Conservation (phyloP, 2,329 filamentous ascomycete species). For the Talaromyces marneffei region DNA sequence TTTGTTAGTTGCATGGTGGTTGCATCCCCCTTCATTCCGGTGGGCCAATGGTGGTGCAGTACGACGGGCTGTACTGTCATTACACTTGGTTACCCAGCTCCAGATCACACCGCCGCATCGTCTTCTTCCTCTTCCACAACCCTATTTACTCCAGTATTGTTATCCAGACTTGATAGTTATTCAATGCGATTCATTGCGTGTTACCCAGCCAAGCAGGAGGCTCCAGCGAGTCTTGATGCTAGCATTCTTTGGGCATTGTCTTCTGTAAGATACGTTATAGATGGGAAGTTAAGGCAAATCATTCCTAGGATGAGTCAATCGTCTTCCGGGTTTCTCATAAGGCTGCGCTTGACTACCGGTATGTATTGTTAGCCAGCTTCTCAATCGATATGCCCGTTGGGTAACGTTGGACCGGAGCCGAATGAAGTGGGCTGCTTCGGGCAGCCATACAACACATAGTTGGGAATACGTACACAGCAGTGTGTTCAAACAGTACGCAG, state of each 20-base stretch:
- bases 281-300: not conserved
- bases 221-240: not conserved
- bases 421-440: slow-evolving; percentile 10
- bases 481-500: not conserved
- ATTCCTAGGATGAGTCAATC: not conserved
- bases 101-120: not conserved
- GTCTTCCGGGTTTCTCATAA: not conserved
- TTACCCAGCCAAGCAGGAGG: not conserved
- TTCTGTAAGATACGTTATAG: not conserved
- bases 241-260: not conserved
- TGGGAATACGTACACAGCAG: not conserved
- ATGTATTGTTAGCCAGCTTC: slow-evolving; percentile 1
- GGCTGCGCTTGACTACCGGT: not conserved
- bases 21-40: not conserved
- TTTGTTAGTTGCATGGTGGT: slow-evolving; percentile 1
- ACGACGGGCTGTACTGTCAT: not conserved
- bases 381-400: not conserved
- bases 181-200: not conserved
- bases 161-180: not conserved
- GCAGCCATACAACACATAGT: not conserved
- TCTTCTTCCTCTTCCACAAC: not conserved
- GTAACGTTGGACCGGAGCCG: not conserved
- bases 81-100: not conserved
- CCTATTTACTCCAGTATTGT: no score
- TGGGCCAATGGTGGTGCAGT: not conserved